These are phyloP conservation scores for Pistacia atlantica DNA, from an alignment of 345 rosid species.

Conservation along the genomic window DNA sequence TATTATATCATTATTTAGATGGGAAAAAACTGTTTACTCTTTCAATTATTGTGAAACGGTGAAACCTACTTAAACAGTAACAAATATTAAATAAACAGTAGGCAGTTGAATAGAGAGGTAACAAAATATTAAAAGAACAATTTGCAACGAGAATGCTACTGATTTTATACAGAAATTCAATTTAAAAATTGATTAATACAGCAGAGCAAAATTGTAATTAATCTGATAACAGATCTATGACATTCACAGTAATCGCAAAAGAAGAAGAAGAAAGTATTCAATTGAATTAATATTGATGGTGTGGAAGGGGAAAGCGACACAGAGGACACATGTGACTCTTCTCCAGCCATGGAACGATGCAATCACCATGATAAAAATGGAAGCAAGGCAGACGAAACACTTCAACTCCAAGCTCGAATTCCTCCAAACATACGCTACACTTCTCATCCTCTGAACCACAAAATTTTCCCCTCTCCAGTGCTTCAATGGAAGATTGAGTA, in stretches of 20 bases:
- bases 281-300: not conserved
- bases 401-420: conserved; percentile 1
- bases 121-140: too few relatives aligned
- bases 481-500: conserved; percentile 5
- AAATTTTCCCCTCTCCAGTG: not conserved
- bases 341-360: conserved; percentile 16
- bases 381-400: conserved; percentile 16
- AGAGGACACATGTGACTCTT: conserved; percentile 20
- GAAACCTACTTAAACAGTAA: too few relatives aligned
- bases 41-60: too few relatives aligned
- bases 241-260: not conserved
- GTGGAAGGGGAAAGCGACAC: conserved; percentile 8
- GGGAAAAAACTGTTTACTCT: too few relatives aligned
- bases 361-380: conserved; percentile 14
- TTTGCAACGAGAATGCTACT: too few relatives aligned
- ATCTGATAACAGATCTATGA: too few relatives aligned
- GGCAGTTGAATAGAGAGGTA: too few relatives aligned
- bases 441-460: not conserved
- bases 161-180: too few relatives aligned
- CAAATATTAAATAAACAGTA: not conserved
- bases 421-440: conserved; percentile 17
- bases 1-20: too few relatives aligned
- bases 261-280: not conserved
- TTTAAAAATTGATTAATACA: too few relatives aligned
- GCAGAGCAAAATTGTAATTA: too few relatives aligned